Conservation (phyloP, 495 filamentous ascomycete species). For the Penicillium subrubescens region DNA sequence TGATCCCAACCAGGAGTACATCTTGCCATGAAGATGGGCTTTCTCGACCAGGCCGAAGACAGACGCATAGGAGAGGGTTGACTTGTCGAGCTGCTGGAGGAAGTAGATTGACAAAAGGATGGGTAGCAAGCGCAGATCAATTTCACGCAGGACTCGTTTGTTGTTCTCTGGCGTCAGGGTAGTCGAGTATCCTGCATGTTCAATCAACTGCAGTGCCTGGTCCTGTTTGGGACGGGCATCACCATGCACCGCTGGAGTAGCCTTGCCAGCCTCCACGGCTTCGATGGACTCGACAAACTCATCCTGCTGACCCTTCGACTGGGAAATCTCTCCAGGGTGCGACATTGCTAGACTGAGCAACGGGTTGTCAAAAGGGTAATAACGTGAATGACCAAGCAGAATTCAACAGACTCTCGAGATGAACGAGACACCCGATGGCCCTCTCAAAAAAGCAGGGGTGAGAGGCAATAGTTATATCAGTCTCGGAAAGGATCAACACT, state of each 20-base stretch:
- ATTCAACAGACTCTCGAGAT: not conserved
- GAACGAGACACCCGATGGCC: not conserved
- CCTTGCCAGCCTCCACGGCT: conserved; percentile 15
- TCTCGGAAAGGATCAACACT: not conserved
- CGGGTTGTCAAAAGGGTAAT: not conserved
- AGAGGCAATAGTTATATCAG: not conserved
- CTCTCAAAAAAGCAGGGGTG: not conserved
- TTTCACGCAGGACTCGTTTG: conserved; percentile 51
- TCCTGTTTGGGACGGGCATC: conserved; percentile 34
- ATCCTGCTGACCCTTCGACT: conserved; percentile 33
- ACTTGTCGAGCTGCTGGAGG: conserved; percentile 60
- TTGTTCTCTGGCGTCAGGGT: conserved; percentile 57
- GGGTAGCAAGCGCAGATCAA: conserved; percentile 57
- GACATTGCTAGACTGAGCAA: conserved; percentile 25
- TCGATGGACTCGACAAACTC: conserved; percentile 44
- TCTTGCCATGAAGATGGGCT: conserved; percentile 46
- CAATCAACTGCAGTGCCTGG: conserved; percentile 48
- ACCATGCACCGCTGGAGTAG: not conserved
- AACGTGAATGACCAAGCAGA: not conserved
- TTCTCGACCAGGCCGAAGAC: conserved; percentile 52
- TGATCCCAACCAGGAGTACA: conserved; percentile 56
- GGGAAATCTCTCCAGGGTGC: conserved; percentile 14
- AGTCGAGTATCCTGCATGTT: conserved; percentile 40
- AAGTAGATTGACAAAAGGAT: conserved; percentile 47
- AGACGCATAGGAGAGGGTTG: conserved; percentile 56